Evolutionary conservation across 75 land plant species (phyloP), one percentile per base, ranked within the genome.

Genomic region (Sequoia sempervirens): DNA sequence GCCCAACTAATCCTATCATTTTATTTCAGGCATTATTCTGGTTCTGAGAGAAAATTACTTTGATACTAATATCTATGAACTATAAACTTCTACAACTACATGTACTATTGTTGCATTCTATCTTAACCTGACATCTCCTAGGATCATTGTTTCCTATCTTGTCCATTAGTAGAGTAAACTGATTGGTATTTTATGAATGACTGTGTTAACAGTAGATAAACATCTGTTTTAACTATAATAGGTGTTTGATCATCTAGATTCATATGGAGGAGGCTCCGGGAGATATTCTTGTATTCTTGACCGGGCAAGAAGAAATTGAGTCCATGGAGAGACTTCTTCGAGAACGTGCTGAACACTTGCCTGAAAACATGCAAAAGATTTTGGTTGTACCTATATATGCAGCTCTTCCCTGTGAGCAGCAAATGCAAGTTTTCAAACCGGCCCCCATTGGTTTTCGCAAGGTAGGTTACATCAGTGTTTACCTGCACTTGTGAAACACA

Each of bases 221-320:
- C 3, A 40, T 26, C n/a, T 78, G 4, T 43, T 78, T 45, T 45
- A 30, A 45, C 47, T 41, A n/a, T 28, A 43, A 40, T 78, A n/a
- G 45, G 11, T 23, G 3, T 78, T 78, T 78, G 45, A 45, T 38
- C 45, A 56, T 50, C 56, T 81, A 97, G 99, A 86, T 97, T 79
- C 99, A 97, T 85, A 45, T 89, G 87, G 96, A 97, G 70, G 96
- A 97, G 86, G 89, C 76, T 20, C 86, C 93, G 13, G 99, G 98
- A 73, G 99, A 97, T 86, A 90, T 97, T n/a, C 93, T 97, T 87
- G 96, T 93, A 15, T 97, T 97, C 85, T 89, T 97, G 88, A 97
- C 99, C 68, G 98, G 99, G 46, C 99, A 97, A 93, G 99, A 97
- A 86, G 99, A 97, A 86, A 97, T 97, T 85, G 99, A 97, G 87